Percentiles rank a stretch among this genome's conserved stretches.
Conservation (phyloP, 2,329 filamentous ascomycete species). For the Fusarium sp. region DNA sequence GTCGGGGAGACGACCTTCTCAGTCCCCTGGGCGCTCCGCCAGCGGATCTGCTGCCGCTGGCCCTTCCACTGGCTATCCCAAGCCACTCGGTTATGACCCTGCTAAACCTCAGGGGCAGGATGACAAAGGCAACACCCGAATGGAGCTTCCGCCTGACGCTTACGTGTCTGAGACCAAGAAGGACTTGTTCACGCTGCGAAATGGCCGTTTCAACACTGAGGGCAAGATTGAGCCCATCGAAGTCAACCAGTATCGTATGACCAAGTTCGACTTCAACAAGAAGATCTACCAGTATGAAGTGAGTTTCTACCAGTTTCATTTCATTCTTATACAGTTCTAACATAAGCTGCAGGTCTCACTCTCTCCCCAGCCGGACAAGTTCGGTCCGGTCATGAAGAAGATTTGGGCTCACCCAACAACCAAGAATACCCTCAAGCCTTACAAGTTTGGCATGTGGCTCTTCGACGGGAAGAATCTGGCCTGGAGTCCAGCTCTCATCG, state of each 20-base stretch:
- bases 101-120: slow-evolving; percentile 52
- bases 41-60: slow-evolving; percentile 34
- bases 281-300: slow-evolving; percentile 89
- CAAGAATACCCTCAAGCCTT: slow-evolving; percentile 65
- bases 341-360: slow-evolving; percentile 69
- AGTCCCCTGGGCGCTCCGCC: slow-evolving; percentile 40
- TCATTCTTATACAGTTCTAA: slow-evolving; percentile 21
- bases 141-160: slow-evolving; percentile 71
- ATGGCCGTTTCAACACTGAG: slow-evolving; percentile 64
- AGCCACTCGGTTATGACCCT: slow-evolving; percentile 60
- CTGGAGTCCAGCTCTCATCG: slow-evolving; percentile 70
- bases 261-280: slow-evolving; percentile 65
- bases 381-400: slow-evolving; percentile 75
- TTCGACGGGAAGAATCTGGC: slow-evolving; percentile 88
- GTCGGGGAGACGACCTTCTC: slow-evolving; percentile 32
- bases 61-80: slow-evolving; percentile 33
- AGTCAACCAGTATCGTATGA: slow-evolving; percentile 83
- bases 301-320: slow-evolving; percentile 57
- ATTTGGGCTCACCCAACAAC: slow-evolving; percentile 78
- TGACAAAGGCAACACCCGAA: slow-evolving; percentile 59
- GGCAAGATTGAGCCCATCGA: slow-evolving; percentile 68
- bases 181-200: slow-evolving; percentile 53
- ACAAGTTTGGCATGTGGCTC: slow-evolving; percentile 68
- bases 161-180: slow-evolving; percentile 57
- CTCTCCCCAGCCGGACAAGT: slow-evolving; percentile 72